Percentiles rank a stretch among this genome's conserved stretches.
Conservation (phyloP, 192 early-diverging fungal species). For the Umbelopsis isabellina region DNA sequence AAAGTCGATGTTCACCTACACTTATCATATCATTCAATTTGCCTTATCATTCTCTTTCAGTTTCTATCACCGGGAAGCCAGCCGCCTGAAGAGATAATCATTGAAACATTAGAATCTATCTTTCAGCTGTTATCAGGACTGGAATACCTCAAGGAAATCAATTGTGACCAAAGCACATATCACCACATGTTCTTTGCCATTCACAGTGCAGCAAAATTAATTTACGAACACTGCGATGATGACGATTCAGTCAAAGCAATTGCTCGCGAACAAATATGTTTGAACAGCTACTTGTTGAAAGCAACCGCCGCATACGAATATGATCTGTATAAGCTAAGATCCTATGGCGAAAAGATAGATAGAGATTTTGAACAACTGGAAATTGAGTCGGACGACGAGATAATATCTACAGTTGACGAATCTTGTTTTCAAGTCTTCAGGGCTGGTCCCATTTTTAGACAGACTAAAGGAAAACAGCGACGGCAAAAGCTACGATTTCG, state of each 20-base stretch:
- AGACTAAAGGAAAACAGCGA: neutral
- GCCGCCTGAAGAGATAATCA: conserved; percentile 10
- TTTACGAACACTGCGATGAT: conserved; percentile 23
- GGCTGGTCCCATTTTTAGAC: neutral
- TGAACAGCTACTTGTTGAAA: conserved; percentile 29
- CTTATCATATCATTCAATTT: conserved; percentile 36
- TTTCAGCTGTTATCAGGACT: conserved; percentile 23
- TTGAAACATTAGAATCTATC: conserved; percentile 35
- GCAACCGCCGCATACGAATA: conserved; percentile 28
- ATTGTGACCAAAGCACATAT: conserved; percentile 41
- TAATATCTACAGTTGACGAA: neutral
- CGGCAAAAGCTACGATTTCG: neutral
- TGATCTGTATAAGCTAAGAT: conserved; percentile 35
- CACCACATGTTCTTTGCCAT: conserved; percentile 44
- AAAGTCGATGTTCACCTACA: conserved; percentile 30
- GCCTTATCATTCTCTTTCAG: conserved; percentile 38
- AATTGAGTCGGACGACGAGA: neutral
- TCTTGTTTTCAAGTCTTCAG: neutral
- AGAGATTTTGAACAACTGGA: conserved; percentile 4
- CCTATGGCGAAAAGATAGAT: conserved; percentile 35
- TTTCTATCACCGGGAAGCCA: conserved; percentile 25
- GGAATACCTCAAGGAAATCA: conserved; percentile 21
- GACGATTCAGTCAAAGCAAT: neutral
- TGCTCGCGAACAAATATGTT: conserved; percentile 30
- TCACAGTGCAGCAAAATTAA: conserved; percentile 31